These are phyloP conservation scores for Lentinula sp. DNA, from an alignment of 768 basidiomycete species.

Conservation along the genomic window DNA sequence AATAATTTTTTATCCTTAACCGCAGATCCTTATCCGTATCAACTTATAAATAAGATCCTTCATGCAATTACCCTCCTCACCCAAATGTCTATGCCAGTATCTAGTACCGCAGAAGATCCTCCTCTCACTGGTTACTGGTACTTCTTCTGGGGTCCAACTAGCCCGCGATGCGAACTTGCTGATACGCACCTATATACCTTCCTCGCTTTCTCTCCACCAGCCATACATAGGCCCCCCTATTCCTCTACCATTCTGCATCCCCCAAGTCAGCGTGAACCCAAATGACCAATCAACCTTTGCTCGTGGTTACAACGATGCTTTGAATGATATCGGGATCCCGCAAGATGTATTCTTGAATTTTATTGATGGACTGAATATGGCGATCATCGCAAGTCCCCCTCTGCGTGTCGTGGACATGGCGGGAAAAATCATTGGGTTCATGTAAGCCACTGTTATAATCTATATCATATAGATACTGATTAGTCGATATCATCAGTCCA, in stretches of 20 bases:
- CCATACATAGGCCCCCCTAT: not conserved
- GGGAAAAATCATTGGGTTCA: constrained; percentile 15
- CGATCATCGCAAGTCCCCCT: constrained; percentile 19
- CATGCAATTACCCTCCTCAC: not conserved
- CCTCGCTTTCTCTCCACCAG: not conserved
- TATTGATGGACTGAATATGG: constrained; percentile 18
- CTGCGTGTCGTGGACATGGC: constrained; percentile 15
- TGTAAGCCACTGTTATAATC: constrained; percentile 9
- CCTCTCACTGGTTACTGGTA: constrained; percentile 9
- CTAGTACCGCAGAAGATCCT: not conserved
- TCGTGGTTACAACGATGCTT: constrained; percentile 11
- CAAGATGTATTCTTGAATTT: constrained; percentile 16
- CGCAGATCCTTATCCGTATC: too few species aligned
- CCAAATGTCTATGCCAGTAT: not conserved
- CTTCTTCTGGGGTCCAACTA: not conserved
- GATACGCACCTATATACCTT: not conserved
- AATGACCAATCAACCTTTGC: constrained; percentile 14
- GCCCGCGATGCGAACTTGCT: not conserved
- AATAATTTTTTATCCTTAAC: too few species aligned
- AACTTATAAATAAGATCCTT: too few species aligned
- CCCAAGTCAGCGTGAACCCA: constrained; percentile 11
- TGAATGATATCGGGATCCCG: constrained; percentile 10
- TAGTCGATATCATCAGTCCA: too few species aligned
- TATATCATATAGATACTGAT: not conserved
- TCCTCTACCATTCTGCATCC: constrained; percentile 14